A percentile compares a stretch with the other conserved stretches of the same genome.
These are phyloP conservation scores for Salix udensis DNA, from an alignment of 345 rosid genomes.

Conservation along the genomic window DNA sequence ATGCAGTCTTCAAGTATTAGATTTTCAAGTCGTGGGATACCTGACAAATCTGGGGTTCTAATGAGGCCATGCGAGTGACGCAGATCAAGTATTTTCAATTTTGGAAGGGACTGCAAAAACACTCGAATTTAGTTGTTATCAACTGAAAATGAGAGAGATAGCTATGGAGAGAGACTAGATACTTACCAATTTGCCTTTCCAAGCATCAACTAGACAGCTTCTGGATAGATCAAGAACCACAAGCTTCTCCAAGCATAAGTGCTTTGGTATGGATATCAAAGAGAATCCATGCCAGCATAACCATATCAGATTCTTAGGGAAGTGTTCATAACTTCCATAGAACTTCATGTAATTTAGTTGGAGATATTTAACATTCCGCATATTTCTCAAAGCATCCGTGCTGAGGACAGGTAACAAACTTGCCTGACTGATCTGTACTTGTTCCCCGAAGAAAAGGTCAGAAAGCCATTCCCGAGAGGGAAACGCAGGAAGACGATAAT, in stretches of 20 bases:
- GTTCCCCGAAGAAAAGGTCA: neutral
- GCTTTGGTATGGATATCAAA: neutral
- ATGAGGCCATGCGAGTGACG: neutral
- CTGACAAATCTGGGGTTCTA: too few species aligned
- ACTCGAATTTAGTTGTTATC: neutral
- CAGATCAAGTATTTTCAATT: neutral
- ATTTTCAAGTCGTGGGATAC: too few species aligned
- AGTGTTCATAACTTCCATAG: neutral
- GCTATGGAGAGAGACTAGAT: neutral
- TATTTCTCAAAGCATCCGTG: neutral
- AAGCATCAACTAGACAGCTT: neutral
- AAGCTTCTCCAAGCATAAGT: neutral
- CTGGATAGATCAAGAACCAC: conserved; percentile 1
- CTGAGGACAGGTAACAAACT: too few species aligned
- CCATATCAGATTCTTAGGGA: neutral
- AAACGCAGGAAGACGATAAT: too few species aligned
- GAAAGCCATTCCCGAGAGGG: too few species aligned
- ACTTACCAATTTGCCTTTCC: conserved; percentile 4
- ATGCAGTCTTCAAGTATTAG: too few species aligned
- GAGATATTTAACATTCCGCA: neutral
- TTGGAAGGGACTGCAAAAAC: neutral
- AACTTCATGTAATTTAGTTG: neutral
- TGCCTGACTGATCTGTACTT: neutral
- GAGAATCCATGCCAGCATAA: conserved; percentile 1
- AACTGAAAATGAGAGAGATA: too few species aligned